Percentiles rank a stretch among this genome's conserved stretches.
Conservation (phyloP, 371 early-diverging fungal species). For the Lichtheimia hyalospora region DNA sequence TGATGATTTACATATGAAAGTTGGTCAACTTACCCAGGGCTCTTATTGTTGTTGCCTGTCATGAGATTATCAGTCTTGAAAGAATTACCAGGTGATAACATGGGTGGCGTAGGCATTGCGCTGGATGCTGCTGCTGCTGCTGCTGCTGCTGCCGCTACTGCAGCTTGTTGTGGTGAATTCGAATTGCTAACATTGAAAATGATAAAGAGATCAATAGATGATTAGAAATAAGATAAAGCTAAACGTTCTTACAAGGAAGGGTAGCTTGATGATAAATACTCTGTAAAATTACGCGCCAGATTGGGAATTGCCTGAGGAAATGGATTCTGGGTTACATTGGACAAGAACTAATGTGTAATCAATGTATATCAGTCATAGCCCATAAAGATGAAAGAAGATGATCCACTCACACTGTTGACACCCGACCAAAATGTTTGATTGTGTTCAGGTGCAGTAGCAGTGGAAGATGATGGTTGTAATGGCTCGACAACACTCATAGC, state of each 20-base stretch:
- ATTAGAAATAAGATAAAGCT: not conserved
- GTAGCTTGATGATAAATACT: constrained; percentile 43
- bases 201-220: not conserved
- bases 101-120: constrained; percentile 3
- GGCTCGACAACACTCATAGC: constrained; percentile 12
- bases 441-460: constrained; percentile 12
- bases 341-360: constrained; percentile 32
- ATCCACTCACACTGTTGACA: constrained; percentile 36
- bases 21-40: constrained; percentile 6
- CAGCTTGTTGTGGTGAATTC: constrained; percentile 1
- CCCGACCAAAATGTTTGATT: constrained; percentile 44
- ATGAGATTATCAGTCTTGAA: constrained; percentile 8
- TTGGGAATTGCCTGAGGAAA: constrained; percentile 51
- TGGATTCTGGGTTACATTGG: constrained; percentile 50
- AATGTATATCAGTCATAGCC: not conserved
- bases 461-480: constrained; percentile 14
- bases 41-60: not conserved
- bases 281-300: constrained; percentile 47
- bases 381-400: constrained; percentile 1
- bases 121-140: constrained; percentile 1
- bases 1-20: too few relatives aligned
- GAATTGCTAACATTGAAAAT: not conserved
- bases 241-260: constrained; percentile 32
- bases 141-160: not conserved
- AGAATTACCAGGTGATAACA: not conserved